Evolutionary conservation across 148 eudicot species (phyloP).

Genomic region (Dianthus caryophyllus): DNA sequence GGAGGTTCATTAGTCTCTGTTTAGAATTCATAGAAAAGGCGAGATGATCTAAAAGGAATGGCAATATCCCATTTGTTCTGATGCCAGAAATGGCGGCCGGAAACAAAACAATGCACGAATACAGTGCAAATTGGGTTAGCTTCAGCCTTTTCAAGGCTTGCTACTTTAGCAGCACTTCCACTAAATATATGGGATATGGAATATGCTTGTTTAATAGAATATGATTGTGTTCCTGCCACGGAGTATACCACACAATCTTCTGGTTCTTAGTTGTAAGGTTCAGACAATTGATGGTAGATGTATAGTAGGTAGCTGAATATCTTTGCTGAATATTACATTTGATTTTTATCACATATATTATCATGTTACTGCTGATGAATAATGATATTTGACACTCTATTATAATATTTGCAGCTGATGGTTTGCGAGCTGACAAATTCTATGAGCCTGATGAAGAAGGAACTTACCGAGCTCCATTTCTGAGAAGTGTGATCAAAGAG

Average conservation of each 20-base stretch:
- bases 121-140: too few relatives aligned
- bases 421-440: conserved; percentile 93
- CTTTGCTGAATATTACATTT: background rate
- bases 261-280: background rate
- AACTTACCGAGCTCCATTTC: conserved; percentile 80
- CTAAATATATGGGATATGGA: too few relatives aligned
- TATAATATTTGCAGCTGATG: conserved; percentile 69
- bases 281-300: background rate
- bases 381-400: background rate
- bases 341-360: background rate
- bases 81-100: too few relatives aligned
- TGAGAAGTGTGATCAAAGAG: conserved; percentile 76
- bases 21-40: too few relatives aligned
- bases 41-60: too few relatives aligned
- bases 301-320: background rate
- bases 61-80: too few relatives aligned
- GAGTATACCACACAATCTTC: background rate
- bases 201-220: too few relatives aligned
- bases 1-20: too few relatives aligned
- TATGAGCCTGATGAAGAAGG: conserved; percentile 83
- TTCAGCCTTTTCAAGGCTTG: too few relatives aligned
- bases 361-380: background rate
- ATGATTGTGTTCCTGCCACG: background rate
- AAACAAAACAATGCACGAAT: too few relatives aligned
- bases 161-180: too few relatives aligned